Evolutionary conservation across 352 stramenopile species (phyloP), one percentile per base, ranked within the genome.

Genomic region (Globisporangium orthogonon): DNA sequence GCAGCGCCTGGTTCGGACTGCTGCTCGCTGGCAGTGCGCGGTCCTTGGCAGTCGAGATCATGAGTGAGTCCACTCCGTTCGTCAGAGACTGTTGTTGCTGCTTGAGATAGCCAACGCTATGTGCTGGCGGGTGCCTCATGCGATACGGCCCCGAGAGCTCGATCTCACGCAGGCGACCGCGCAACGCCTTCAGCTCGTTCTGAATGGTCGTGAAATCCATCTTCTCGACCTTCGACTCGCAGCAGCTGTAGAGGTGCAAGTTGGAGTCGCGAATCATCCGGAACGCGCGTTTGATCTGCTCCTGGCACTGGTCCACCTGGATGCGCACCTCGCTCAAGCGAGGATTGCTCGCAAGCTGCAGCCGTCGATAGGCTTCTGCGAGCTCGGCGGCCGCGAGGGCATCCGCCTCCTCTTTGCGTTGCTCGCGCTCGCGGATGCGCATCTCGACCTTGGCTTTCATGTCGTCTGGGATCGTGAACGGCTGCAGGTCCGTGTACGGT

Each of bases 401-500:
- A 14, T 85, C 77, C 18, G 62, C 63, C 52, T 86, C 74, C 6
- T 66, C 62, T 48, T 89, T 86, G 0, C 66, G 76, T 4, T 60
- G 54, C 52, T 87, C 73, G 52, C 77, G 69, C 28, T 83, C 64
- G 4, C 80, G 78, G 44, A 91, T 89, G 41, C 78, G 75, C 33
- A 61, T 61, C 52, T 93, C 83, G 13, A 93, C 83, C 45, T 89
- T 90, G 0, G 67, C 65, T 50, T 82, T 81, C 83, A 93, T 93
- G 41, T 93, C 83, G 9, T 89, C 76, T 0, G 83, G 83, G 40
- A 93, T 89, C 14, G 74, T 86, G 56, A 90, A 91, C 1, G 79
- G 74, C 35, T 82, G 61, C 17, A 93, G 61, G 47, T 91, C 79
- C 1, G 83, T 93, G 55, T 78, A 87, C 11, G 76, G 66, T 1